These are phyloP conservation scores for Solanum piurae DNA, from an alignment of 257 asterid species.

Conservation along the genomic window DNA sequence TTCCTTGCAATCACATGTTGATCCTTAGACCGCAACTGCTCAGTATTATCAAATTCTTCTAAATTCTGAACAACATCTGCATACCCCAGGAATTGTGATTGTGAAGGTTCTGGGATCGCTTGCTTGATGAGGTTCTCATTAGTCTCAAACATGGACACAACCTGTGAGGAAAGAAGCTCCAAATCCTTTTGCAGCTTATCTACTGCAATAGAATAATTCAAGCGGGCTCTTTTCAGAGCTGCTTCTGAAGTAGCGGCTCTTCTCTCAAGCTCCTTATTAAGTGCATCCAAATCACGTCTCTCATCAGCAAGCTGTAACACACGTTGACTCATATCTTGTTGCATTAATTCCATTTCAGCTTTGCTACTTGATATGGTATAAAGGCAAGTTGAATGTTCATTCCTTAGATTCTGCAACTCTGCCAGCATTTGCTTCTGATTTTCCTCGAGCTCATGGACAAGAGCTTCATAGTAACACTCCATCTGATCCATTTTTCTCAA, in stretches of 20 bases:
- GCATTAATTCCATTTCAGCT: constrained; percentile 58
- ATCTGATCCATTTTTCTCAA: constrained; percentile 76
- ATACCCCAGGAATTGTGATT: constrained; percentile 15
- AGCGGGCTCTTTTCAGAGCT: constrained; percentile 77
- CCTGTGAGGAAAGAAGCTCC: constrained; percentile 92
- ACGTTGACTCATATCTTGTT: constrained; percentile 50
- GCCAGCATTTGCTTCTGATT: constrained; percentile 76
- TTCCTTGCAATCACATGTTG: constrained; percentile 28
- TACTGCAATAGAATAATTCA: constrained; percentile 90
- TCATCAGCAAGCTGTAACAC: constrained; percentile 50
- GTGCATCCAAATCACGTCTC: constrained; percentile 49
- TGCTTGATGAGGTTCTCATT: constrained; percentile 80
- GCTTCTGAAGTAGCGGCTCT: constrained; percentile 75
- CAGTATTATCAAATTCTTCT: constrained; percentile 24
- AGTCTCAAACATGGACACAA: constrained; percentile 79
- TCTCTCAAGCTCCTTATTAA: constrained; percentile 73
- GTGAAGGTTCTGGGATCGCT: constrained; percentile 52
- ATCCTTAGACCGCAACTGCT: constrained; percentile 20
- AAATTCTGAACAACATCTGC: constrained; percentile 9
- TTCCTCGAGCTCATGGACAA: constrained; percentile 86
- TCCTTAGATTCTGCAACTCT: constrained; percentile 70
- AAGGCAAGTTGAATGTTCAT: constrained; percentile 73
- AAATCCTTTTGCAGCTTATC: constrained; percentile 92
- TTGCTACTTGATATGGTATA: constrained; percentile 49
- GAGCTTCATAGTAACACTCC: constrained; percentile 94